These are phyloP conservation scores for Apodospora peruviana DNA, from an alignment of 495 filamentous ascomycete genomes.

Conservation along the genomic window DNA sequence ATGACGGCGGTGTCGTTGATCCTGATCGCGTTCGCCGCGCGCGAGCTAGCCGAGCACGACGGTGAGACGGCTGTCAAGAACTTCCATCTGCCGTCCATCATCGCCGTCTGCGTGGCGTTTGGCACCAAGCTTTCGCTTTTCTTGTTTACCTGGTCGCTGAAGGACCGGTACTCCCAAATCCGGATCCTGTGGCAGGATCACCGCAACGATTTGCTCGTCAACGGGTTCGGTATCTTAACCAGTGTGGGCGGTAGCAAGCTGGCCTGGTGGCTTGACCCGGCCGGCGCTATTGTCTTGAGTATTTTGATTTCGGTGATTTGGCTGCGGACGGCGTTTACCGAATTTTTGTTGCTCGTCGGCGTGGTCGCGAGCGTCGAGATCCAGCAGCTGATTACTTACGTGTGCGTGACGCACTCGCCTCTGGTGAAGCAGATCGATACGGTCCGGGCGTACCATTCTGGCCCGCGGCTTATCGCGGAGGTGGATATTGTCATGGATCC, in stretches of 20 bases:
- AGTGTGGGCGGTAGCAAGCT: constrained; percentile 82
- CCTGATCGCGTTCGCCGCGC: constrained; percentile 78
- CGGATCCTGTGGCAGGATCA: constrained; percentile 91
- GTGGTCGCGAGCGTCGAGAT: constrained; percentile 78
- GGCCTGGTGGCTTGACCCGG: constrained; percentile 91
- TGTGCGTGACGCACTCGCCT: constrained; percentile 88
- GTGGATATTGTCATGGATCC: constrained; percentile 86
- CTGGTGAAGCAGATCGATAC: constrained; percentile 82
- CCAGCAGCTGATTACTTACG: constrained; percentile 93
- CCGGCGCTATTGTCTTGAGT: constrained; percentile 83
- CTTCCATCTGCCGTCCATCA: constrained; percentile 81
- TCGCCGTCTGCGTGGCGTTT: constrained; percentile 84
- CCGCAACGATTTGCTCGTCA: constrained; percentile 83
- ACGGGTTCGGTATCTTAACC: constrained; percentile 86
- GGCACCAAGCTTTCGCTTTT: constrained; percentile 78
- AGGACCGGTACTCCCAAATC: constrained; percentile 81
- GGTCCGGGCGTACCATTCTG: constrained; percentile 86
- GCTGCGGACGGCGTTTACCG: constrained; percentile 76
- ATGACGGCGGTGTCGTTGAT: constrained; percentile 91
- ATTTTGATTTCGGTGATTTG: constrained; percentile 70
- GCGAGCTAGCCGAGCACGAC: constrained; percentile 53
- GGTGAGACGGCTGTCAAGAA: constrained; percentile 40
- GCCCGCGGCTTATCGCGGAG: constrained; percentile 84
- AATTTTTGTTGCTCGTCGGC: constrained; percentile 88
- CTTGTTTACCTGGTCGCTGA: constrained; percentile 85